Evolutionary conservation across 1,139 yeast genomes (phyloP), one percentile per base, ranked within the genome.

Genomic region (Magnusiomyces fungicola): DNA sequence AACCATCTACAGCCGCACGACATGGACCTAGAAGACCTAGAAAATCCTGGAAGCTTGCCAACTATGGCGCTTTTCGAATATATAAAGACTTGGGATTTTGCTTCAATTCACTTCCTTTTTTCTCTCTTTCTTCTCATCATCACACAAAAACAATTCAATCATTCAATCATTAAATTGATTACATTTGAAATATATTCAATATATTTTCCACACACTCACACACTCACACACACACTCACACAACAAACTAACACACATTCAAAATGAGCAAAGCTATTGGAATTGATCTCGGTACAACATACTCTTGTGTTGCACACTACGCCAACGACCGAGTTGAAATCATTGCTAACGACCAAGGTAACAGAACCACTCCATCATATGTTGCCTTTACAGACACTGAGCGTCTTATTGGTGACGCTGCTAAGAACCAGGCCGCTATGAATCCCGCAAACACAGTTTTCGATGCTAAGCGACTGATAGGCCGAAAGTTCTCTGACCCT

Each of bases 341-440:
- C 72, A 87, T 88, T 74, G 96, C 96, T 73, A 87, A 87, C 77
- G 96, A 88, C 74, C 96, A 88, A 80, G 96, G 96, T 83, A 88
- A 88, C 87, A 83, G 96, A 78, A 92, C 88, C 70, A 88, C 96
- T 64, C 96, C 96, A 68, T 88, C 96, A 59, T 88, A 86, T 78
- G 96, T 88, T 71, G 96, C 96, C 65, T 88, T 88, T 87, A 87
- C 94, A 62, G 83, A 85, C 71, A 86, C 86, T 70, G 96, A 88
- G 80, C 87, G 97, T 80, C 81, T 89, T 71, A 87, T 89, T 69
- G 97, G 97, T 81, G 96, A 89, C 76, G 95, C 96, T 69, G 96
- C 96, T 89, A 88, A 88, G 86, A 88, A 88, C 74, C 96, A 88
- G 78, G 96, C 96, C 69, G 96, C 96, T 73, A 80, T 88, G 80